A percentile compares a stretch with the other conserved stretches of the same genome.
These are phyloP conservation scores for Aspergillus pseudonomiae DNA, from an alignment of 2,329 filamentous ascomycete species.

Conservation along the genomic window DNA sequence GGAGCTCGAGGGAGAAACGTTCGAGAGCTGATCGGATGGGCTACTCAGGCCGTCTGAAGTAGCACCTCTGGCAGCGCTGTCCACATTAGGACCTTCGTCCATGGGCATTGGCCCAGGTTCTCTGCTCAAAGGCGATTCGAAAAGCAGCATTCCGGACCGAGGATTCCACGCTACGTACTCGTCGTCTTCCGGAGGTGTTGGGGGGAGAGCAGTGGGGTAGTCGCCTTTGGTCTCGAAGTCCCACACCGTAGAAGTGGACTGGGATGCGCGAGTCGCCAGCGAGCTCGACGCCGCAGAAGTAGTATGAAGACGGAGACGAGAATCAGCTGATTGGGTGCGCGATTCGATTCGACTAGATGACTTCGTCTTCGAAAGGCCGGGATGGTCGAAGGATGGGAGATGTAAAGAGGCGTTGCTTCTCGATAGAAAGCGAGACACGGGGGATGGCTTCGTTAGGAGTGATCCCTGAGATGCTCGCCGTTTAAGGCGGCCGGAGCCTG, in stretches of 20 bases:
- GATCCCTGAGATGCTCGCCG: conserved; percentile 43
- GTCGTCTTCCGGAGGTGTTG: conserved; percentile 48
- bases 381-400: conserved; percentile 56
- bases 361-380: conserved; percentile 41
- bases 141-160: conserved; percentile 33
- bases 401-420: conserved; percentile 46
- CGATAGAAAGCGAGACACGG: conserved; percentile 40
- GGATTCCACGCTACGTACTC: conserved; percentile 43
- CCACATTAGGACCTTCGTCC: conserved; percentile 34
- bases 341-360: conserved; percentile 29
- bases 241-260: conserved; percentile 36
- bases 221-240: conserved; percentile 29
- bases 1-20: conserved; percentile 33
- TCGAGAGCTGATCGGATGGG: conserved; percentile 34
- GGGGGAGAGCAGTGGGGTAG: conserved; percentile 40
- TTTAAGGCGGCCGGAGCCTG: conserved; percentile 31
- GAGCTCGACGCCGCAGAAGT: conserved; percentile 39
- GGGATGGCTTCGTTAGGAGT: conserved; percentile 36
- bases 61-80: conserved; percentile 29
- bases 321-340: conserved; percentile 31
- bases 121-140: conserved; percentile 30
- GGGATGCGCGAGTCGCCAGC: conserved; percentile 33
- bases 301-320: conserved; percentile 36
- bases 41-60: conserved; percentile 34
- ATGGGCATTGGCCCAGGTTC: conserved; percentile 30